phyloP scores from a whole-genome alignment of 345 rosid species.

The Eucalyptus regnans region DNA sequence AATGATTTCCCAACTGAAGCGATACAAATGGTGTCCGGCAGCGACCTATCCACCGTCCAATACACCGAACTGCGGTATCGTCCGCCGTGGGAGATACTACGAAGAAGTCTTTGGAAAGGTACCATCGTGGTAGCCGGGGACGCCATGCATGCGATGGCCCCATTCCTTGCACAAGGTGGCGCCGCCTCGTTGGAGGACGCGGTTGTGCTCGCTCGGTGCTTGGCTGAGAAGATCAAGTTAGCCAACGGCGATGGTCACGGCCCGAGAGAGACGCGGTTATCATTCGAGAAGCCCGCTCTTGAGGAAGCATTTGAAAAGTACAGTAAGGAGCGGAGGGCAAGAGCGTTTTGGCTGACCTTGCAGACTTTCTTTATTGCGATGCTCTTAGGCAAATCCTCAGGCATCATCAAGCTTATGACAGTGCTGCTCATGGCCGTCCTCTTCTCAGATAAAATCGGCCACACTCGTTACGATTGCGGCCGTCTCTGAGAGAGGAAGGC shows the following conservation, averaged over 20 bases:
- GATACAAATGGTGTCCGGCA: neutral
- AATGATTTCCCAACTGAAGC: neutral
- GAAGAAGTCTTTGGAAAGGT: neutral
- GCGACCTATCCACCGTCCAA: neutral
- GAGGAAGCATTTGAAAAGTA: neutral
- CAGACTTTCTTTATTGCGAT: slow-evolving; percentile 30
- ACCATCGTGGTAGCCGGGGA: slow-evolving; percentile 16
- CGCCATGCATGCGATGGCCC: slow-evolving; percentile 26
- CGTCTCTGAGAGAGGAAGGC: neutral
- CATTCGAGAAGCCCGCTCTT: neutral
- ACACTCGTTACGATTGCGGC: slow-evolving; percentile 30
- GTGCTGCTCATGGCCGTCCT: slow-evolving; percentile 1
- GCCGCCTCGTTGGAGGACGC: slow-evolving; percentile 18
- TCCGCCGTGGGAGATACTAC: slow-evolving; percentile 4
- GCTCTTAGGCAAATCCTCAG: neutral
- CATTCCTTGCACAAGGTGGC: slow-evolving; percentile 22
- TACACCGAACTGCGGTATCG: slow-evolving; percentile 5
- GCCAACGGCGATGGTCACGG: neutral
- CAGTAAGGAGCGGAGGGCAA: neutral
- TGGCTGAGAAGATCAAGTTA: neutral
- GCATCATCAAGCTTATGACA: neutral
- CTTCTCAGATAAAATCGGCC: slow-evolving; percentile 14
- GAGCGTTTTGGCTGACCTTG: slow-evolving; percentile 15
- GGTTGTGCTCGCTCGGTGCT: neutral
- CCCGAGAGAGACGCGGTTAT: neutral